phyloP scores from a whole-genome alignment of 2,329 filamentous ascomycete species.

The Penicillium nordicum region DNA sequence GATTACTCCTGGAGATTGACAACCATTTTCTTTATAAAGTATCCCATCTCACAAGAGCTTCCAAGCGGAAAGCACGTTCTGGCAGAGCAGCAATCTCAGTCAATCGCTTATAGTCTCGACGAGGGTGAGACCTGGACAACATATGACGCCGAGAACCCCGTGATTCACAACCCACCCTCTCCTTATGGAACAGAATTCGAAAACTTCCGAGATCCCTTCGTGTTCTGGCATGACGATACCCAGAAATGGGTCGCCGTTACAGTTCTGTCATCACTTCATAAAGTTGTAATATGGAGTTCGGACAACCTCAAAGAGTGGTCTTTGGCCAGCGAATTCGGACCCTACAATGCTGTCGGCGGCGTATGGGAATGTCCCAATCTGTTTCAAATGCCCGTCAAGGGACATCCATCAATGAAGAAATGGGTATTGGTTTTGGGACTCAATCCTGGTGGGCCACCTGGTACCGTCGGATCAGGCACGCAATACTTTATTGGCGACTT shows the following conservation, averaged over 20 bases:
- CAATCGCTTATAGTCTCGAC: conserved; percentile 62
- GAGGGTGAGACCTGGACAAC: conserved; percentile 60
- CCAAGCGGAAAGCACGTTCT: conserved; percentile 23
- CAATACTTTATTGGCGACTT: conserved; percentile 32
- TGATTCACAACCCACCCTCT: conserved; percentile 50
- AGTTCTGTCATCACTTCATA: conserved; percentile 18
- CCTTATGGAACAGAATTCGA: conserved; percentile 43
- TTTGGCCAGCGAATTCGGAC: conserved; percentile 24
- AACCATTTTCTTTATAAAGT: conserved; percentile 9
- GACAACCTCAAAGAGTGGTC: conserved; percentile 29
- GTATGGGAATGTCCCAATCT: conserved; percentile 32
- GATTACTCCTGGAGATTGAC: neutral
- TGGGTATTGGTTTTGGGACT: conserved; percentile 27
- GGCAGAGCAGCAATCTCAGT: conserved; percentile 48
- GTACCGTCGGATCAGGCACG: conserved; percentile 27
- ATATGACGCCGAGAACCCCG: conserved; percentile 56
- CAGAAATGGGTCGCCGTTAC: conserved; percentile 23
- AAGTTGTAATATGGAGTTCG: conserved; percentile 25
- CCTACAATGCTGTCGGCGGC: conserved; percentile 26
- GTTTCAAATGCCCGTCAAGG: conserved; percentile 22
- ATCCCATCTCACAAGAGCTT: conserved; percentile 18
- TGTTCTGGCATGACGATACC: conserved; percentile 35
- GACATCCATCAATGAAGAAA: conserved; percentile 18
- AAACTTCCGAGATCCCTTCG: conserved; percentile 60
- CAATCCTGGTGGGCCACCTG: conserved; percentile 31